A percentile compares a stretch with the other conserved stretches of the same genome.
Conservation (phyloP, 75 land plant genomes). For the Sequoiadendron giganteum region DNA sequence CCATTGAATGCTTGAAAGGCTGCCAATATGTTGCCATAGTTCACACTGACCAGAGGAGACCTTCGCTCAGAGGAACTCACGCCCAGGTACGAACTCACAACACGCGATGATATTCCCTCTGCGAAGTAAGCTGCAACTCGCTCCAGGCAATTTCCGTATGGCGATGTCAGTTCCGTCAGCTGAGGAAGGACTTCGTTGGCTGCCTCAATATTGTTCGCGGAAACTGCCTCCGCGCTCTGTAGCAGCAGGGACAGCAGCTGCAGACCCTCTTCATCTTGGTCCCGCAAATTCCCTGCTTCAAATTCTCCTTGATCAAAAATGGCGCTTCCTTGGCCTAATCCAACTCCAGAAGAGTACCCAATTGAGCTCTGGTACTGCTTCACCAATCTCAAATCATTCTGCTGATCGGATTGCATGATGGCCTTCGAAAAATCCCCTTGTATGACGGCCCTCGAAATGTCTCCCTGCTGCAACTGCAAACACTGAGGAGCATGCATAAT, state of each 20-base stretch:
- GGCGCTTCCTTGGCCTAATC: background rate
- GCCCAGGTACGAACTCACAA: constrained; percentile 51
- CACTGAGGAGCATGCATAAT: too few relatives aligned
- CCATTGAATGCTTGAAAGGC: constrained; percentile 52
- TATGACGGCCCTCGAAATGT: too few relatives aligned
- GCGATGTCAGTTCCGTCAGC: constrained; percentile 43
- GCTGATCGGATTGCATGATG: too few relatives aligned
- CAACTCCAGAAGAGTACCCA: too few relatives aligned
- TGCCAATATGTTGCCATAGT: constrained; percentile 17
- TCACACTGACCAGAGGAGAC: background rate
- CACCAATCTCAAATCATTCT: too few relatives aligned
- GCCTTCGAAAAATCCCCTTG: too few relatives aligned
- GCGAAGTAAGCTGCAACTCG: constrained; percentile 55
- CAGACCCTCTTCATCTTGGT: constrained; percentile 36
- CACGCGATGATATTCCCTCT: constrained; percentile 42
- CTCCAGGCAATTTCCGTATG: constrained; percentile 45
- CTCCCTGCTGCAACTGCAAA: too few relatives aligned
- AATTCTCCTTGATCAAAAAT: too few relatives aligned
- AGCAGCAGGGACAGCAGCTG: constrained; percentile 44
- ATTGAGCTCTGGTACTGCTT: too few relatives aligned
- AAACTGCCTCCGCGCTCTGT: constrained; percentile 50
- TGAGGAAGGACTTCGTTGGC: constrained; percentile 39
- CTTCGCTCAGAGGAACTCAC: constrained; percentile 20
- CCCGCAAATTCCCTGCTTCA: background rate
- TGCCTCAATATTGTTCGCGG: constrained; percentile 38